Percentiles rank a stretch among this genome's conserved stretches.
Conservation (phyloP, 305 asterid species). For the Petunia hybrid region DNA sequence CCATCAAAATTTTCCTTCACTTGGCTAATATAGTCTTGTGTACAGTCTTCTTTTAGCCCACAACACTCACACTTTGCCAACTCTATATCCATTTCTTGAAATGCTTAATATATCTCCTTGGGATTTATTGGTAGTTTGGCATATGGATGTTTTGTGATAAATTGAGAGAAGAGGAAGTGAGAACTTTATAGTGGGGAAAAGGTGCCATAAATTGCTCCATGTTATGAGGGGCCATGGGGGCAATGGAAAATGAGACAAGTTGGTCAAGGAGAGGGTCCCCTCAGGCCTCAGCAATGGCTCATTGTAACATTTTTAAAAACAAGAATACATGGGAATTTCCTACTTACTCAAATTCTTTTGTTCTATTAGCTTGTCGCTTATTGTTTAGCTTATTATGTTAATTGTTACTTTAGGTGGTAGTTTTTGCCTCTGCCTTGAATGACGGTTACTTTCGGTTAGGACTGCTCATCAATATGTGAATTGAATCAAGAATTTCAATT, state of each 20-base stretch:
- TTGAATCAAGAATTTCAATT: background rate
- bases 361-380: constrained; percentile 13
- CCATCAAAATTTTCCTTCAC: constrained; percentile 75
- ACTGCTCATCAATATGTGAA: background rate
- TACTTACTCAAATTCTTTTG: constrained; percentile 1
- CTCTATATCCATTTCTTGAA: constrained; percentile 65
- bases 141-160: background rate
- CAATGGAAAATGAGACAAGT: constrained; percentile 61
- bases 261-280: constrained; percentile 45
- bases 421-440: constrained; percentile 32
- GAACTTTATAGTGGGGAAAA: constrained; percentile 54
- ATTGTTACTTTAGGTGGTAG: constrained; percentile 33
- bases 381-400: constrained; percentile 3
- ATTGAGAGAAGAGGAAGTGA: constrained; percentile 18
- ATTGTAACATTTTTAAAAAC: background rate
- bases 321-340: no score
- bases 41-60: constrained; percentile 88
- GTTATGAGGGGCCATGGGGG: constrained; percentile 67
- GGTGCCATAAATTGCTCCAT: constrained; percentile 70
- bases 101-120: background rate
- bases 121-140: background rate
- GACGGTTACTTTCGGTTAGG: constrained; percentile 49
- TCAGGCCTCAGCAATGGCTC: no score
- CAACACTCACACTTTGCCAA: constrained; percentile 87
- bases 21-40: constrained; percentile 68